Conservation (phyloP, 495 filamentous ascomycete genomes). For the Penicillium egyptiacum region DNA sequence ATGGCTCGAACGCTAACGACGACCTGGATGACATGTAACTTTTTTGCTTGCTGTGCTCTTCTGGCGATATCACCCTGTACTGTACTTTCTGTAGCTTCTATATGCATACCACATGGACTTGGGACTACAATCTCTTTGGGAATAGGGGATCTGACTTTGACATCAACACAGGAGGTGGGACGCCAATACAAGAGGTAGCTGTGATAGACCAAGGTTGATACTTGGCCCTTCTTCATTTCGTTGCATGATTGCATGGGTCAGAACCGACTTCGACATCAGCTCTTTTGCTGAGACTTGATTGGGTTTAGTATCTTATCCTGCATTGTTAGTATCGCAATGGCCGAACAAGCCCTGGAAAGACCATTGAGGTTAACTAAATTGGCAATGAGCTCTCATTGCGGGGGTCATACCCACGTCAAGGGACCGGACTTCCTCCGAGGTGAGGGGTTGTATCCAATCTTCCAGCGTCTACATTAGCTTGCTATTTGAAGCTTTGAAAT, state of each 20-base stretch:
- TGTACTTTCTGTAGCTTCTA: conserved; percentile 10
- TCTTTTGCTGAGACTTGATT: too few relatives aligned
- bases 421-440: conserved; percentile 6
- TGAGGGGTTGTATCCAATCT: not conserved
- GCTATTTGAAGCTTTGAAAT: too few relatives aligned
- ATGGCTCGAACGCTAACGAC: conserved; percentile 30
- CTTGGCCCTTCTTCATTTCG: too few relatives aligned
- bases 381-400: not conserved
- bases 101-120: conserved; percentile 7
- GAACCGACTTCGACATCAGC: too few relatives aligned
- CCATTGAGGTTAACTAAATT: not conserved
- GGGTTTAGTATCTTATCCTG: too few relatives aligned
- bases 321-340: too few relatives aligned
- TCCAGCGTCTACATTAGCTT: not conserved
- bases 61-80: conserved; percentile 41
- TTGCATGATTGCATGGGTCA: too few relatives aligned
- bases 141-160: not conserved
- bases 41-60: conserved; percentile 37
- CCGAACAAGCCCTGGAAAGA: too few relatives aligned
- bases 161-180: too few relatives aligned
- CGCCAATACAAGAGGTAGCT: too few relatives aligned
- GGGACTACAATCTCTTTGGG: not conserved
- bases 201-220: too few relatives aligned
- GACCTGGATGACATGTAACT: conserved; percentile 47
- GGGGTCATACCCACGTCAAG: conserved; percentile 11